Evolutionary conservation across 2,329 filamentous ascomycete genomes (phyloP), one percentile per base, ranked within the genome.

Genomic region (Sphaceloma murrayae): DNA sequence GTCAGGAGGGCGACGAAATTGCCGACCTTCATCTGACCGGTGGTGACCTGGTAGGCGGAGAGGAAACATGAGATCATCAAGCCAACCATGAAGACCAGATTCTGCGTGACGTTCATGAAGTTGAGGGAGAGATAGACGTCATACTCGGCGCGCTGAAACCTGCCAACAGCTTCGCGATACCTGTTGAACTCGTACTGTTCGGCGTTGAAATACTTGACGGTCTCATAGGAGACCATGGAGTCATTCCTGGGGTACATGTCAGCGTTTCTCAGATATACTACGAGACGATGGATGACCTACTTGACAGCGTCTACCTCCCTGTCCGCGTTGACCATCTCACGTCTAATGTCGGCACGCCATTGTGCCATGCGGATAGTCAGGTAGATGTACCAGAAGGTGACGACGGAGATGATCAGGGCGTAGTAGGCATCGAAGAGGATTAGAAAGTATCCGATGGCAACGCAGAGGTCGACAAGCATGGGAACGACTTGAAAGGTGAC

Each of bases 191-290:
- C 76, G 48, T 74, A 71, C 1, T 62, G 62, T 49, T 78, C 72
- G 13, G 76, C 75, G 50, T 77, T 77, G 61, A 78, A 79, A 55
- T 79, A 77, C 51, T 79, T 77, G 33, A 80, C 76, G 1, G 76
- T 79, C 67, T 98, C 91, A 62, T 96, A 98, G n/a, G 87, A 94
- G 50, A 91, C 87, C 69, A 98, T 91, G 0, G 91, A 96, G 62
- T 98, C 91, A 59, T 95, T 96, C 66, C 72, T 75, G 50, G 9
- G 31, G 2, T 2, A 11, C 14, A 24, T 18, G 51, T 64, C 51
- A 64, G 58, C 40, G 22, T 7, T 24, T 36, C 19, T 8, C 31
- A 27, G 19, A 14, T 8, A 26, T 24, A 36, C 26, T 32, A 9
- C 27, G 29, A 19, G 10, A 29, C 16, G 22, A 18, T 26, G 13